Percentiles rank a stretch among this genome's conserved stretches.
Conservation (phyloP, 2,329 filamentous ascomycete genomes). For the Raffaelea albimanens region DNA sequence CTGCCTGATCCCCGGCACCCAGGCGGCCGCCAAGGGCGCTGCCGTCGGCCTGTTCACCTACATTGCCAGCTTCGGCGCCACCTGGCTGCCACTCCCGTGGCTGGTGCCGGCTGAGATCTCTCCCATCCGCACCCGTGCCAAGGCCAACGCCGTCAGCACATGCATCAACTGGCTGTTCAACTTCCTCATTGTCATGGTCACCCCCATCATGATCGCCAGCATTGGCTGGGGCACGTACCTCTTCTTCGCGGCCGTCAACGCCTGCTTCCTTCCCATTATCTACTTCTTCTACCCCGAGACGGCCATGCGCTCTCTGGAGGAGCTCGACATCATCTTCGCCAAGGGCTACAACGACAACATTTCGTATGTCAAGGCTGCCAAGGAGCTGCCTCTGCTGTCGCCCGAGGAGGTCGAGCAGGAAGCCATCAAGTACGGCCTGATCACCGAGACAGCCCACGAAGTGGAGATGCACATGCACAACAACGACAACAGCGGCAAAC, state of each 20-base stretch:
- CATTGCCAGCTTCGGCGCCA: constrained; percentile 46
- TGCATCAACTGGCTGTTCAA: constrained; percentile 52
- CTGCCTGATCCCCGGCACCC: constrained; percentile 24
- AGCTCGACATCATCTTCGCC: constrained; percentile 55
- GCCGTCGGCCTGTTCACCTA: constrained; percentile 50
- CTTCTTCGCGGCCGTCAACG: constrained; percentile 46
- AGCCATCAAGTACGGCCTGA: constrained; percentile 22
- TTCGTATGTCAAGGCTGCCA: constrained; percentile 47
- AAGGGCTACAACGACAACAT: constrained; percentile 51
- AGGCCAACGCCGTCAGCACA: constrained; percentile 55
- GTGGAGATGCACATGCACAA: background rate
- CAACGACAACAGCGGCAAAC: background rate
- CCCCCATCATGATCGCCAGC: constrained; percentile 47
- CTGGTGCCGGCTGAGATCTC: constrained; percentile 48
- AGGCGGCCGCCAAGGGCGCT: constrained; percentile 22
- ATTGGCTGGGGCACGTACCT: constrained; percentile 45
- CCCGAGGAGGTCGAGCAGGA: constrained; percentile 43
- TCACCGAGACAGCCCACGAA: constrained; percentile 3
- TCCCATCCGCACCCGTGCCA: constrained; percentile 49
- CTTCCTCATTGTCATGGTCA: constrained; percentile 60
- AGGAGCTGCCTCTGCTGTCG: constrained; percentile 43
- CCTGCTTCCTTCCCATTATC: constrained; percentile 39
- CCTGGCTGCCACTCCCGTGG: constrained; percentile 53
- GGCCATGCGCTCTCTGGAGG: constrained; percentile 48
- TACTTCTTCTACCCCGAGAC: constrained; percentile 47